Percentiles rank a stretch among this genome's conserved stretches.
phyloP scores from a whole-genome alignment of 176 grass and related monocot species.

The Aegilops speltoides region DNA sequence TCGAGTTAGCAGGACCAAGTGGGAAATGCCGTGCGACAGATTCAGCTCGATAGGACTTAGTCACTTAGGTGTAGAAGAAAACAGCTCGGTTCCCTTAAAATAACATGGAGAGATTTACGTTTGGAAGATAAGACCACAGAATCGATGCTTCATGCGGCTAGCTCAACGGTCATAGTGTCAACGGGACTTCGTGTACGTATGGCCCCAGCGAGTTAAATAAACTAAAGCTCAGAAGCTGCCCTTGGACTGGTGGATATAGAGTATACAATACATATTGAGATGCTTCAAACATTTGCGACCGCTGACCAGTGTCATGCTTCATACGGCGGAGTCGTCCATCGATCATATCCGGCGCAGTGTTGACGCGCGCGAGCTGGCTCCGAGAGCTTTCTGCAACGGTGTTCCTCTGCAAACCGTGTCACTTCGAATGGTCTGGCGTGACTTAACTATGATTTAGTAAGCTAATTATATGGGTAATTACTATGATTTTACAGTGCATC shows the following conservation, averaged over 20 bases:
- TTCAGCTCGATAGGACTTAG: too few species aligned
- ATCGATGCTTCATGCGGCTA: neutral
- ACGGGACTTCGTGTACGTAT: neutral
- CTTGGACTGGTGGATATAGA: neutral
- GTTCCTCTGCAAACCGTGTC: neutral
- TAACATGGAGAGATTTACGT: too few species aligned
- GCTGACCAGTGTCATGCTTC: neutral
- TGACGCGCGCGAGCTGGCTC: neutral
- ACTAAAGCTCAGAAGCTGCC: neutral
- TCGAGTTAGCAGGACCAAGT: too few species aligned
- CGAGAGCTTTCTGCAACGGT: neutral
- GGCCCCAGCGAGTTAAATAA: neutral
- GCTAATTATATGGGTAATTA: too few species aligned
- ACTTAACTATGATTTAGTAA: too few species aligned
- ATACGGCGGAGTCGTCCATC: neutral
- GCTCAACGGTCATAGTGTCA: neutral
- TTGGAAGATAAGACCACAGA: neutral
- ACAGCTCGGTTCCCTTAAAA: too few species aligned
- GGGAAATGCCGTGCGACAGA: too few species aligned
- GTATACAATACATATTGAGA: neutral
- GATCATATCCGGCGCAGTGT: neutral
- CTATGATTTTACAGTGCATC: too few species aligned
- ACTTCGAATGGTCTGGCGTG: too few species aligned
- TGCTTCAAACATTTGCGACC: neutral
- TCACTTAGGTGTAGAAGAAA: too few species aligned